These are phyloP conservation scores for bread wheat (Triticum aestivum) DNA, from an alignment of 176 grass and related monocot species.

Conservation along the genomic window IWGSC_CS_RefSeq_v2.1 NC_057810.1:714533247-714533746, in stretches of 20 bases:
- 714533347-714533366: no score
- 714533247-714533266: slow-evolving; percentile 39
- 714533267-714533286: background rate
- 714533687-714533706: background rate
- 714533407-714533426: background rate
- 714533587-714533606: background rate
- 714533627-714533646: background rate
- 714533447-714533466: background rate
- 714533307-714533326: no score
- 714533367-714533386: background rate
- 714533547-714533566: background rate
- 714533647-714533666: background rate
- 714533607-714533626: background rate
- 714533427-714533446: background rate
- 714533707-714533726: no score
- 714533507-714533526: background rate
- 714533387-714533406: no score
- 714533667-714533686: background rate
- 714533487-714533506: background rate
- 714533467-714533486: no score
- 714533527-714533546: no score
- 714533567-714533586: background rate
- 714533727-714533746: no score
- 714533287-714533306: no score
- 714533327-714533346: no score